Evolutionary conservation across 2,329 filamentous ascomycete genomes (phyloP), one percentile per base, ranked within the genome.

Genomic region (Aspergillus versicolor): DNA sequence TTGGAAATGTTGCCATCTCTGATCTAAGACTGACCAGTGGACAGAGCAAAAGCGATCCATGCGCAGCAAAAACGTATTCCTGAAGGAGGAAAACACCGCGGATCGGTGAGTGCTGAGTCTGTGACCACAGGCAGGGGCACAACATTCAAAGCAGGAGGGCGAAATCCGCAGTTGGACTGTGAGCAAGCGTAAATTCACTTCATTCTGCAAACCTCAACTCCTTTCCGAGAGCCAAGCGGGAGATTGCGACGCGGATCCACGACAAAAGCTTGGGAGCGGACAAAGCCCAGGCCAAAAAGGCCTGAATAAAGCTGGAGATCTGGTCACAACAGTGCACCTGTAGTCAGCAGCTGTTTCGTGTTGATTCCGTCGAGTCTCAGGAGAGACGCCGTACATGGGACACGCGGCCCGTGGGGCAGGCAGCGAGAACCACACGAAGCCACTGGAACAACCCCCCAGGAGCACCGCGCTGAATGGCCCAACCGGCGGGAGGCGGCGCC

Each of bases 341-440:
- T 11, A 13, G 4, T 37, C 34, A 37, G 34, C 34, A 37, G 41
- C 9, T 43, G 37, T 41, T 51, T 51, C 48, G 48, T 41, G 37
- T 51, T 51, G 38, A 42, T 42, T 40, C 24, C n/a, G 24, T 45
- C 11, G 43, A 21, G 44, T 24, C 34, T 47, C 57, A 60, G 52
- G 60, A 52, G 54, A 54, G 37, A 48, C 52, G 56, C 51, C 45
- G 42, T 49, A 54, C 32, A 43, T 57, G 49, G 63, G 62, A 65
- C 63, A 65, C 63, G 63, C 63, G 63, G 63, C 63, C 63, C 59
- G 62, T 65, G 62, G 63, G 63, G 62, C 61, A 47, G 41, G 21
- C 52, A 51, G 42, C 21, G 41, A 52, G 21, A 30, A 8, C 13
- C 30, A 41, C 21, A 42, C 24, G 44, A 57, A 41, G 41, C 45